Conservation (phyloP, 1,139 yeast genomes). For the Hemisphaericaspora lyxosophila region DNA sequence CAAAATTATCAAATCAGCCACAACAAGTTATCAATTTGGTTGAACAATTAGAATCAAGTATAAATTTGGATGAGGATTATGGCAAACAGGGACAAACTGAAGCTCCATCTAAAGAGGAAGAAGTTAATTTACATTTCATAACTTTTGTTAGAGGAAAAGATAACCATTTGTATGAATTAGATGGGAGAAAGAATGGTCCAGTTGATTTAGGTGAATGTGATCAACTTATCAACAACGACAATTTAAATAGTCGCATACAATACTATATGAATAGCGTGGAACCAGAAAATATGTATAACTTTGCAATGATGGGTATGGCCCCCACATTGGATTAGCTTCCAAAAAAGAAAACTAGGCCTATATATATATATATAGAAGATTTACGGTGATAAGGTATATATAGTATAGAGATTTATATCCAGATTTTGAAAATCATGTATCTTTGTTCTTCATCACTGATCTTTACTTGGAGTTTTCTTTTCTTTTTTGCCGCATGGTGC, state of each 20-base stretch:
- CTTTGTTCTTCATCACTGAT: constrained; percentile 1
- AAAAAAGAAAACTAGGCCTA: neutral
- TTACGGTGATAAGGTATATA: neutral
- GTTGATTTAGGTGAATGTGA: constrained; percentile 54
- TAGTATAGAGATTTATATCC: neutral
- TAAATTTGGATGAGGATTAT: constrained; percentile 53
- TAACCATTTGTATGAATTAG: constrained; percentile 75
- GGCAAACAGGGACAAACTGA: constrained; percentile 75
- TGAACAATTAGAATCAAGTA: constrained; percentile 49
- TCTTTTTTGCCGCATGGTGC: too few relatives aligned
- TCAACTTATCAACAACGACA: constrained; percentile 53
- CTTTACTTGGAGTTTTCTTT: too few relatives aligned
- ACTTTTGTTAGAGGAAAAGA: constrained; percentile 62
- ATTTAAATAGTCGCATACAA: constrained; percentile 56
- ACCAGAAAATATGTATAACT: constrained; percentile 57
- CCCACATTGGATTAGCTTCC: constrained; percentile 46
- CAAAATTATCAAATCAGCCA: constrained; percentile 31
- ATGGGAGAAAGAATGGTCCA: constrained; percentile 85
- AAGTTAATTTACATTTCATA: constrained; percentile 75
- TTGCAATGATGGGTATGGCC: constrained; percentile 67
- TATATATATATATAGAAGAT: neutral
- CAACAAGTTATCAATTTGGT: constrained; percentile 40
- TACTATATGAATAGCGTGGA: constrained; percentile 64
- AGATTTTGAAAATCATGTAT: neutral
- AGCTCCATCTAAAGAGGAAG: constrained; percentile 69